phyloP scores from a whole-genome alignment of 768 basidiomycete genomes.

The Suillus alpinus region DNA sequence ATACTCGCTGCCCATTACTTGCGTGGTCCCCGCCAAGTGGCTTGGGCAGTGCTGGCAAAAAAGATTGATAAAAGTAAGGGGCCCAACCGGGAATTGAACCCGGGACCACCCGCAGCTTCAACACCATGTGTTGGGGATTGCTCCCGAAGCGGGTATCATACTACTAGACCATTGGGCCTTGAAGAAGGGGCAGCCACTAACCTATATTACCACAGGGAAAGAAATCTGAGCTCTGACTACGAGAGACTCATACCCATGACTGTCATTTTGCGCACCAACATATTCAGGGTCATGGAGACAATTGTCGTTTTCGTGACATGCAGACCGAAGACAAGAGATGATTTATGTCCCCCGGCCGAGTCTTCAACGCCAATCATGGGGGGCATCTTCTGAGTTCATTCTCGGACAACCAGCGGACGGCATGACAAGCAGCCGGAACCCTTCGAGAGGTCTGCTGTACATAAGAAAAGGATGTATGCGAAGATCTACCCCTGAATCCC shows the following conservation, averaged over 20 bases:
- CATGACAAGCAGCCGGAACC: neutral
- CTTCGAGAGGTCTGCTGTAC: neutral
- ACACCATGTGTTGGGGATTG: constrained; percentile 13
- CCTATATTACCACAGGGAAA: neutral
- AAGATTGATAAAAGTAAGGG: constrained; percentile 19
- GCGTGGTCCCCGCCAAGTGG: neutral
- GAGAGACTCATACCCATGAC: too few relatives aligned
- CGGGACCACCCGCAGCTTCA: constrained; percentile 51
- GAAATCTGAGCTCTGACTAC: neutral
- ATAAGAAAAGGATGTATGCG: neutral
- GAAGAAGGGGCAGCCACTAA: neutral
- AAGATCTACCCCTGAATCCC: neutral
- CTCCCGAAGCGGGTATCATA: constrained; percentile 53
- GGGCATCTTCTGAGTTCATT: too few relatives aligned
- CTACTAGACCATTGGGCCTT: constrained; percentile 52
- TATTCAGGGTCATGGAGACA: too few relatives aligned
- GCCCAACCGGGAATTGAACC: constrained; percentile 60
- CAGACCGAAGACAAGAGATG: too few relatives aligned
- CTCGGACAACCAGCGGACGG: neutral
- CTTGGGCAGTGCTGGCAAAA: neutral
- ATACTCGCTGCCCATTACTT: neutral
- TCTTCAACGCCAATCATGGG: too few relatives aligned
- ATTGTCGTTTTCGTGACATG: too few relatives aligned
- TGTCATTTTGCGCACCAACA: too few relatives aligned
- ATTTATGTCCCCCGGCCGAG: too few relatives aligned